Evolutionary conservation across 2,329 filamentous ascomycete genomes (phyloP).

Genomic region (Fusarium paranaense): DNA sequence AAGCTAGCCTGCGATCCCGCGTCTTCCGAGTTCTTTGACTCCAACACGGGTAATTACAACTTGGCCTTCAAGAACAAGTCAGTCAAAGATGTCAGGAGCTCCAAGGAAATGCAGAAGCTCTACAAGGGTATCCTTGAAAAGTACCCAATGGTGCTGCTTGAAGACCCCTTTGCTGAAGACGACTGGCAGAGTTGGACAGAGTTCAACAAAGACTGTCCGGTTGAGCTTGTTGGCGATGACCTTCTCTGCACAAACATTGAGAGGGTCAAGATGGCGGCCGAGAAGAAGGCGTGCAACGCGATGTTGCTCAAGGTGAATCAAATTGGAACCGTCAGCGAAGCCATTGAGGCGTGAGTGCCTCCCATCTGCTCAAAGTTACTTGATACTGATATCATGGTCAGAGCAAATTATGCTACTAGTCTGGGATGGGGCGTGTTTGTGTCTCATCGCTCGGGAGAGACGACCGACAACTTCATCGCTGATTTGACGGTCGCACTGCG

Average conservation of each 20-base stretch:
- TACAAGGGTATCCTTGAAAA: not conserved
- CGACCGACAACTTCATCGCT: not conserved
- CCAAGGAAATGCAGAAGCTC: not conserved
- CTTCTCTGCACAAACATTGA: not conserved
- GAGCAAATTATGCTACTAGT: not conserved
- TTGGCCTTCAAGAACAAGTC: slow-evolving; percentile 1
- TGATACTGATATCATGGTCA: not conserved
- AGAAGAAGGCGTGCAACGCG: not conserved
- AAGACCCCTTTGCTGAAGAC: not conserved
- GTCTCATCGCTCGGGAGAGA: not conserved
- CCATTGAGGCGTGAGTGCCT: not conserved
- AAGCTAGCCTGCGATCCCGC: not conserved
- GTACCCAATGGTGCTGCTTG: not conserved
- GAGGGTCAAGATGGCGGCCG: not conserved
- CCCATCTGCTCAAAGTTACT: not conserved
- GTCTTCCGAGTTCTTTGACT: not conserved
- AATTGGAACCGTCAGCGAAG: not conserved
- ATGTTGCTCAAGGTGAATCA: not conserved
- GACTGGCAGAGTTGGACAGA: not conserved
- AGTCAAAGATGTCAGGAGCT: not conserved
- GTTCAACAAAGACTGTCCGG: not conserved
- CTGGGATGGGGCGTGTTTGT: not conserved
- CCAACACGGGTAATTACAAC: not conserved
- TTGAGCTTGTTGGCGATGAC: not conserved
- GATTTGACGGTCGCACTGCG: not conserved